Evolutionary conservation across 495 filamentous ascomycete genomes (phyloP).

Genomic region (Podospora didyma): DNA sequence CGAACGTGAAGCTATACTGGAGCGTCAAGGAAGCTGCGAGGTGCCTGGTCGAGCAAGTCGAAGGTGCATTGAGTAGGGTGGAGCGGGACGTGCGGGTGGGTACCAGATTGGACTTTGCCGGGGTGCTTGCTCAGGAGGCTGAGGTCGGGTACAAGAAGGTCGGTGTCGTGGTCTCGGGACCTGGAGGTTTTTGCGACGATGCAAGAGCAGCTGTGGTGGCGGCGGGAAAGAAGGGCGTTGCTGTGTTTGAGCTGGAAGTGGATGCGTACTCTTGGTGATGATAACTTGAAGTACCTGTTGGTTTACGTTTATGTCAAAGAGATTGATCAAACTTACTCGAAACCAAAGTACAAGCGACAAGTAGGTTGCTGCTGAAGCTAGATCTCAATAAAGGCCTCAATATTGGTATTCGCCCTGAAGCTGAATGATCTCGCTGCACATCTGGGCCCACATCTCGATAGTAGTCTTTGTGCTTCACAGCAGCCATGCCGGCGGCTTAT

Average conservation of each 20-base stretch:
- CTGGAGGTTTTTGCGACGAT: conserved; percentile 24
- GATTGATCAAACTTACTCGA: too few species aligned
- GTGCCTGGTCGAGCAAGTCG: conserved; percentile 21
- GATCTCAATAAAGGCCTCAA: too few species aligned
- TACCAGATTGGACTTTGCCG: conserved; percentile 22
- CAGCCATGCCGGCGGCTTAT: too few species aligned
- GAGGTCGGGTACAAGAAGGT: conserved; percentile 24
- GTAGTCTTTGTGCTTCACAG: too few species aligned
- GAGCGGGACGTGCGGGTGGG: conserved; percentile 19
- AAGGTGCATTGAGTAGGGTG: conserved; percentile 11
- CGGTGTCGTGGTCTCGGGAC: conserved; percentile 38
- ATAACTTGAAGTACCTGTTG: too few species aligned
- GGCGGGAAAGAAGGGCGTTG: conserved; percentile 5
- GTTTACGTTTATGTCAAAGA: too few species aligned
- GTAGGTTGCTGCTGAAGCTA: too few species aligned
- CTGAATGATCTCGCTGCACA: too few species aligned
- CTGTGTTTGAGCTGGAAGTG: conserved; percentile 21
- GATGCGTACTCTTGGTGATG: conserved; percentile 22
- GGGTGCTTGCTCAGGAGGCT: conserved; percentile 25
- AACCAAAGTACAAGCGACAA: too few species aligned
- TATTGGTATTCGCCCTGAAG: too few species aligned
- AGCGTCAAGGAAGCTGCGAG: conserved; percentile 20
- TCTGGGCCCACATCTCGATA: too few species aligned
- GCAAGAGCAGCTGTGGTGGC: conserved; percentile 15
- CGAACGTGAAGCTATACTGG: conserved; percentile 39